Base-by-base conservation (phyloP, 805 yeast genomes). In the Starmera caribaea region DNA sequence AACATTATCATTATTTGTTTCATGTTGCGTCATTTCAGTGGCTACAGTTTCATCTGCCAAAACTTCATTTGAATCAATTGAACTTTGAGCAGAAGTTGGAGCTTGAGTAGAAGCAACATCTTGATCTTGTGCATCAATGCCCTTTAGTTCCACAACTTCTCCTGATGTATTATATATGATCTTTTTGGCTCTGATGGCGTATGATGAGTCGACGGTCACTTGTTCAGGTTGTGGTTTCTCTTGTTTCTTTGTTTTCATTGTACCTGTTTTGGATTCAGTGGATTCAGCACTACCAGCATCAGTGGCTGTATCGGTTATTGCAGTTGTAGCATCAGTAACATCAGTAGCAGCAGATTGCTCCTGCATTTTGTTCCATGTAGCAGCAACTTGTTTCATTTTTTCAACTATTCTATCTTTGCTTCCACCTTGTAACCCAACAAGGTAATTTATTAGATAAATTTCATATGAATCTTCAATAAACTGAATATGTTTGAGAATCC, bases 371-470 rank as follows among this genome's bases (percentile, higher is more conserved):
- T 82, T 82, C 89, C 90, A 83, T 32, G 60, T 54, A 1, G 60
- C 58, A 10, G 79, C 59, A 2, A 73, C 69, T 8, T 51, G 61
- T 42, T 59, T 61, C 53, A 80, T 63, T 3, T 72, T 76, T 3
- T 58, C 69, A 3, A 71, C 59, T 9, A 81, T 54, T 45, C 94
- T 62, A 24, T 66, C 73, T 45, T 76, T 65, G 3, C 87, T 73
- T 0, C 83, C 85, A 2, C 94, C 94, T 56, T 80, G 81, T 24
- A 84, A 53, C 0, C 81, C 81, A 15, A 61, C 66, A 15, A 82
- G 54, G 49, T 84, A 84, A 6, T 52, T 54, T 12, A 64, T 44
- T 41, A 84, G 57, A 24, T 74, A 71, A 1, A 54, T 59, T 38
- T 71, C 76, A 51, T 81, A 83, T 9, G 65, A 61, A 0, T 61